Conservation (phyloP, 2,329 filamentous ascomycete species). For the Dissoconium aciculare region DNA sequence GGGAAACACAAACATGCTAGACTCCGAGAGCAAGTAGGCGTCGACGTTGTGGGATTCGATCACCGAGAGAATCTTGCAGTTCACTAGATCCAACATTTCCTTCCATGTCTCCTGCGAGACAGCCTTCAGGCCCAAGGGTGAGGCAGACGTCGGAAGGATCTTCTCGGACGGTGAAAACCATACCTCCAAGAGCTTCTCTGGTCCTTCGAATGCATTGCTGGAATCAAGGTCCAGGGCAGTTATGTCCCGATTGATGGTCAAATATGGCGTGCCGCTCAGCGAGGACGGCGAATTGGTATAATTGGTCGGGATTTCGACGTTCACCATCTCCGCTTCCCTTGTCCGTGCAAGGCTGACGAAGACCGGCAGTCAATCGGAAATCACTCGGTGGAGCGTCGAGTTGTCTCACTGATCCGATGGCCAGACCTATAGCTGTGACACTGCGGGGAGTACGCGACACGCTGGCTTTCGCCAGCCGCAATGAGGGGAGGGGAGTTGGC, state of each 20-base stretch:
- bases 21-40: constrained; percentile 92
- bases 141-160: constrained; percentile 53
- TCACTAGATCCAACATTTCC: constrained; percentile 92
- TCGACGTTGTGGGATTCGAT: constrained; percentile 88
- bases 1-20: constrained; percentile 99
- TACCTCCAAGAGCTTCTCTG: constrained; percentile 95
- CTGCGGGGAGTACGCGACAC: constrained; percentile 40
- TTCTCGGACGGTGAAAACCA: constrained; percentile 81
- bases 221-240: constrained; percentile 77
- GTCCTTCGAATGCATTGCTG: constrained; percentile 91
- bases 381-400: neutral
- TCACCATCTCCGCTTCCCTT: constrained; percentile 55
- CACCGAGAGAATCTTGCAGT: constrained; percentile 94
- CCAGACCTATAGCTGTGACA: neutral
- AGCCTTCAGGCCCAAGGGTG: constrained; percentile 67
- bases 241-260: constrained; percentile 94
- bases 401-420: neutral
- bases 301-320: constrained; percentile 62
- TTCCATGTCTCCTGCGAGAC: constrained; percentile 80
- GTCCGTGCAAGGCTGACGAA: no score
- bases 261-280: constrained; percentile 62
- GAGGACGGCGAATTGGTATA: constrained; percentile 64
- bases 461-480: constrained; percentile 84
- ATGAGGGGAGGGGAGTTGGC: constrained; percentile 28
- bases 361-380: no score